These are phyloP conservation scores for Epichloe uncinata DNA, from an alignment of 2,329 filamentous ascomycete genomes.

Conservation along the genomic window DNA sequence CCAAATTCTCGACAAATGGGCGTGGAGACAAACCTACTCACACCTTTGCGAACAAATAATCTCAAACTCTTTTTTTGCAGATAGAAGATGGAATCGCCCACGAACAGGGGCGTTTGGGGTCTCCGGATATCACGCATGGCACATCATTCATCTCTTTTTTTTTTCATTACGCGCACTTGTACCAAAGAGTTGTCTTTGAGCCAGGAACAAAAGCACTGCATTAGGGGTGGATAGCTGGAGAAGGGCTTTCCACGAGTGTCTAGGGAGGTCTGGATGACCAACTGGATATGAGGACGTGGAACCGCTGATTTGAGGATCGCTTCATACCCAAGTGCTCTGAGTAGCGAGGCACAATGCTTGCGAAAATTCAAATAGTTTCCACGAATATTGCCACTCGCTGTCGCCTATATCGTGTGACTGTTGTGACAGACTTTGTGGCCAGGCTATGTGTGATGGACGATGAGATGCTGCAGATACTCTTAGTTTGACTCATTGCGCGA, in stretches of 20 bases:
- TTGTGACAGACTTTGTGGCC: not conserved
- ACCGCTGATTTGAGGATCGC: slow-evolving; percentile 48
- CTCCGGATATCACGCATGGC: slow-evolving; percentile 72
- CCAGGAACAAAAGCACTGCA: slow-evolving; percentile 34
- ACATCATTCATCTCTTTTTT: slow-evolving; percentile 32
- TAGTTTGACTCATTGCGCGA: too few relatives aligned
- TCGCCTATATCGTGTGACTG: slow-evolving; percentile 2
- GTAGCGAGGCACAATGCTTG: slow-evolving; percentile 39
- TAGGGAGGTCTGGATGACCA: slow-evolving; percentile 22
- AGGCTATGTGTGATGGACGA: too few relatives aligned
- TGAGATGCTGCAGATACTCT: too few relatives aligned
- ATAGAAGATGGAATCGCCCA: slow-evolving; percentile 58
- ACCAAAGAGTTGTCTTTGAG: slow-evolving; percentile 31
- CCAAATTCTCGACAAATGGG: slow-evolving; percentile 30
- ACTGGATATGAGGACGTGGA: slow-evolving; percentile 47
- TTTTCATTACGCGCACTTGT: slow-evolving; percentile 28
- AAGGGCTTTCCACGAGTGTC: slow-evolving; percentile 45
- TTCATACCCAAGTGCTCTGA: slow-evolving; percentile 44
- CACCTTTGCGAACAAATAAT: slow-evolving; percentile 1
- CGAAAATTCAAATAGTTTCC: slow-evolving; percentile 47
- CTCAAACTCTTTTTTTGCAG: slow-evolving; percentile 33
- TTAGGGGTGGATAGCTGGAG: slow-evolving; percentile 44
- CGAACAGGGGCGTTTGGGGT: slow-evolving; percentile 58
- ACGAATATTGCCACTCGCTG: slow-evolving; percentile 14
- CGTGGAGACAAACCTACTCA: slow-evolving; percentile 31